Conservation (phyloP, 176 grass and related monocot genomes). For the Triticum aestivum region IWGSC_CS_RefSeq_v2.1 NC_057810.1:531665043-531665542, state of each 20-base stretch:
- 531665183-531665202: neutral
- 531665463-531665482: neutral
- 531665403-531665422: neutral
- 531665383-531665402: conserved; percentile 33
- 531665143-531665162: neutral
- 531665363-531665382: conserved; percentile 25
- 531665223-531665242: neutral
- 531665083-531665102: no score
- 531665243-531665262: neutral
- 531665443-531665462: conserved; percentile 8
- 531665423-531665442: conserved; percentile 24
- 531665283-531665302: neutral
- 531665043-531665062: neutral
- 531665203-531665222: neutral
- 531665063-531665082: neutral
- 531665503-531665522: conserved; percentile 11
- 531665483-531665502: neutral
- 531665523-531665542: conserved; percentile 12
- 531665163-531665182: neutral
- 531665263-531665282: neutral
- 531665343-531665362: neutral
- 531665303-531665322: neutral
- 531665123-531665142: no score
- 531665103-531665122: neutral
- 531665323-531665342: neutral